phyloP scores from a whole-genome alignment of 176 grass and related monocot species.

The Typha latifolia region DNA sequence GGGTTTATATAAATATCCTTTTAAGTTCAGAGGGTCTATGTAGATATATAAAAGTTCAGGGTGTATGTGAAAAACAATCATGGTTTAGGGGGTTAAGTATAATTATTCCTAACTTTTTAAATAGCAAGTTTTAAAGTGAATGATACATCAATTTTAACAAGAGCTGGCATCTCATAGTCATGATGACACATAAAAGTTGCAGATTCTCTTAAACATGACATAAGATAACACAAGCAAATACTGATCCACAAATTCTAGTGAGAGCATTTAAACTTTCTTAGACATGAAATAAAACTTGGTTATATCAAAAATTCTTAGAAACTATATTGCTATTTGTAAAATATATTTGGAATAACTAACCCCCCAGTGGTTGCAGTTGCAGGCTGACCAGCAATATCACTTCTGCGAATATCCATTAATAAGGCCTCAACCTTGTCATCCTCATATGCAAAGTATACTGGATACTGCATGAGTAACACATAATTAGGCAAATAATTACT shows the following conservation, averaged over 20 bases:
- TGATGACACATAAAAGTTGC: too few species aligned
- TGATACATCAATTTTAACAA: too few species aligned
- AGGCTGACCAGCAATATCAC: slow-evolving; percentile 58
- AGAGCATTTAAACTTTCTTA: not conserved
- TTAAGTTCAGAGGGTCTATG: too few species aligned
- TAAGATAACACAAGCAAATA: too few species aligned
- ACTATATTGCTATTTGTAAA: not conserved
- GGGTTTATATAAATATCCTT: too few species aligned
- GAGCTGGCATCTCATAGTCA: too few species aligned
- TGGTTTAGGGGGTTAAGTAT: too few species aligned
- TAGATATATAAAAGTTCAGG: too few species aligned
- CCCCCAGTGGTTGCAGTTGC: slow-evolving; percentile 78
- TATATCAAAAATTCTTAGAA: not conserved
- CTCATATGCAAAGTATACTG: slow-evolving; percentile 80
- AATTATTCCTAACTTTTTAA: too few species aligned
- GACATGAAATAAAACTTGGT: not conserved
- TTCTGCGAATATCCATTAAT: slow-evolving; percentile 67
- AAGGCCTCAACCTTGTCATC: slow-evolving; percentile 53
- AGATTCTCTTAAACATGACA: too few species aligned
- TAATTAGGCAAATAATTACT: slow-evolving; percentile 17
- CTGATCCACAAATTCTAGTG: not conserved
- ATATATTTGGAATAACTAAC: slow-evolving; percentile 33
- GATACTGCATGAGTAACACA: slow-evolving; percentile 58
- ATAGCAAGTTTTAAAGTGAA: too few species aligned
- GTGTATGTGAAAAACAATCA: too few species aligned